These are phyloP conservation scores for Trichoderma koningiopsis DNA, from an alignment of 2,329 filamentous ascomycete genomes.

Conservation along the genomic window DNA sequence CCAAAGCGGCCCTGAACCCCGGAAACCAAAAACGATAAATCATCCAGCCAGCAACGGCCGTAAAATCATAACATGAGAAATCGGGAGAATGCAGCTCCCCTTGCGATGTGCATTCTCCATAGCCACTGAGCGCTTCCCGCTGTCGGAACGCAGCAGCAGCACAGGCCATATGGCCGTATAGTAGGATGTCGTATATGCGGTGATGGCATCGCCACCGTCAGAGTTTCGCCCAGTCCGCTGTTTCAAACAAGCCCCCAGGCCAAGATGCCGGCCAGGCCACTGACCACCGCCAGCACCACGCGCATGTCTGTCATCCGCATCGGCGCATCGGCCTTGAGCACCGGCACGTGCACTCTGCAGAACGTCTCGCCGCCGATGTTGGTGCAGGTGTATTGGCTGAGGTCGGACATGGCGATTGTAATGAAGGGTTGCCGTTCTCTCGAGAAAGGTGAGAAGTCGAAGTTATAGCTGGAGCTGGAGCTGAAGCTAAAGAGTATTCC, in stretches of 20 bases:
- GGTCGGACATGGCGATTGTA: slow-evolving; percentile 38
- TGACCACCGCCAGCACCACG: slow-evolving; percentile 30
- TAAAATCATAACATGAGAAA: neutral
- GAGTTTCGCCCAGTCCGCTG: neutral
- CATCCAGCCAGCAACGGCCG: neutral
- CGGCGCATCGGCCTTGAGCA: slow-evolving; percentile 34
- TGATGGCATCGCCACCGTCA: neutral
- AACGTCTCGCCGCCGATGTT: slow-evolving; percentile 37
- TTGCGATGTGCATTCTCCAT: neutral
- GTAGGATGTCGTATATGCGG: neutral
- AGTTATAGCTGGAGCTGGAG: neutral
- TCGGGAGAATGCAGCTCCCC: neutral
- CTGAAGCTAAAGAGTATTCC: neutral
- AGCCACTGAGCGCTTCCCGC: neutral
- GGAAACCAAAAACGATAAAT: neutral
- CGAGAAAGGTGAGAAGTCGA: neutral
- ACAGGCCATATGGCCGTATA: too few species aligned
- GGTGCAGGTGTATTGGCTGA: slow-evolving; percentile 41
- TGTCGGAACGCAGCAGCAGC: neutral
- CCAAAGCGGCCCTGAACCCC: neutral
- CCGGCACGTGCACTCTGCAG: slow-evolving; percentile 43
- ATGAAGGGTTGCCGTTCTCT: slow-evolving; percentile 24
- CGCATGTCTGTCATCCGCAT: slow-evolving; percentile 31
- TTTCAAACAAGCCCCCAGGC: slow-evolving; percentile 32
- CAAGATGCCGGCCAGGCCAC: slow-evolving; percentile 33